Percentiles rank a stretch among this genome's conserved stretches.
phyloP scores from a whole-genome alignment of 257 asterid genomes.

The Nicotiana sylvestris region DNA sequence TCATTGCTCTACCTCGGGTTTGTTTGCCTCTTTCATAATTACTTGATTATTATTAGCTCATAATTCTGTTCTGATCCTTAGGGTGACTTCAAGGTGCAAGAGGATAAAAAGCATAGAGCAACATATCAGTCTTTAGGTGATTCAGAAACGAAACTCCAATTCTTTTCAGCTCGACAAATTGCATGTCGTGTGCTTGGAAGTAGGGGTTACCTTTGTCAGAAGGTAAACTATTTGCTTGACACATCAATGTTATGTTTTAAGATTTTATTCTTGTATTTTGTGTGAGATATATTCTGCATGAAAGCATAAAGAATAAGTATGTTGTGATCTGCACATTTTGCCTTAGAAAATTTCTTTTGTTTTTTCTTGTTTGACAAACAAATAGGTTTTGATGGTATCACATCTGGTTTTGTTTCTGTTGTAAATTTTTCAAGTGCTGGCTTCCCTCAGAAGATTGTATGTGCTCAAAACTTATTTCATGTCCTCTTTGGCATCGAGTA shows the following conservation, averaged over 20 bases:
- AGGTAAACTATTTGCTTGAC: constrained; percentile 43
- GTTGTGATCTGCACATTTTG: constrained; percentile 1
- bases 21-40: background rate
- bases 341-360: background rate
- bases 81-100: constrained; percentile 91
- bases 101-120: constrained; percentile 85
- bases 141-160: constrained; percentile 77
- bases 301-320: background rate
- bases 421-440: constrained; percentile 65
- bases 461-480: constrained; percentile 53
- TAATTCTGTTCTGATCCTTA: constrained; percentile 20
- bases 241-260: background rate
- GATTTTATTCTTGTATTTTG: constrained; percentile 14
- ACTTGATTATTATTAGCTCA: background rate
- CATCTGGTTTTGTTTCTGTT: constrained; percentile 7
- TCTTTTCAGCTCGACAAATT: constrained; percentile 91
- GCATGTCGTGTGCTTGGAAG: constrained; percentile 98
- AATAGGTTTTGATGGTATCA: background rate
- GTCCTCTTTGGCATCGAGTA: constrained; percentile 56
- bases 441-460: constrained; percentile 76
- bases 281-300: constrained; percentile 10
- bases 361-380: background rate
- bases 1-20: background rate
- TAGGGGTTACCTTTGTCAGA: constrained; percentile 90
- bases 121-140: constrained; percentile 58